These are phyloP conservation scores for Sporisorium exsertum DNA, from an alignment of 1,284 basidiomycete species.

Conservation along the genomic window DNA sequence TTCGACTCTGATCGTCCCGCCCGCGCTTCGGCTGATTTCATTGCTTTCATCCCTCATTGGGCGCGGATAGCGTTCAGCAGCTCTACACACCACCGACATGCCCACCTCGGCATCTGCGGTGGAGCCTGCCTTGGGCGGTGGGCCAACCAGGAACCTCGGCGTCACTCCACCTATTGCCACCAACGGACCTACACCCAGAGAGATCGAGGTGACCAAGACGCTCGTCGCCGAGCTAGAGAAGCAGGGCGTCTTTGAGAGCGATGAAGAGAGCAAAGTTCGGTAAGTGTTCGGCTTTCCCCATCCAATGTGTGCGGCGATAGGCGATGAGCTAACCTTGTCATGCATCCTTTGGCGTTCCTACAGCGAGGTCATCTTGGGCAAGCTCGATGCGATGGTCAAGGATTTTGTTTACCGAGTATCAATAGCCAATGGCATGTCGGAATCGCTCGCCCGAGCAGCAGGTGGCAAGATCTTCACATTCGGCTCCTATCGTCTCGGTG, in stretches of 20 bases:
- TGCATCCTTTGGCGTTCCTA: background rate
- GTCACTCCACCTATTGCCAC: conserved; percentile 87
- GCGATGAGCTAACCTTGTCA: conserved; percentile 5
- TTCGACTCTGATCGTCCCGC: background rate
- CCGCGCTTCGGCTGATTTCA: background rate
- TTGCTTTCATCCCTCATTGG: background rate
- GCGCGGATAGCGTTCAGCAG: conserved; percentile 13
- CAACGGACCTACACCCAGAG: conserved; percentile 63
- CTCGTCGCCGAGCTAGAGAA: conserved; percentile 88
- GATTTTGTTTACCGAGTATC: conserved; percentile 91
- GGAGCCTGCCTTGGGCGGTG: conserved; percentile 51
- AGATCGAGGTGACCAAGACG: conserved; percentile 77
- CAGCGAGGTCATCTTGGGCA: conserved; percentile 92
- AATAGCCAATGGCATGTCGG: conserved; percentile 83
- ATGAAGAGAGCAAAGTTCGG: conserved; percentile 89
- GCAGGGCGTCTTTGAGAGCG: conserved; percentile 89
- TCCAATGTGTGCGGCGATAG: no score
- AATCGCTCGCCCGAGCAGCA: conserved; percentile 83
- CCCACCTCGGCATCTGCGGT: conserved; percentile 47
- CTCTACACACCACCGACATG: conserved; percentile 18
- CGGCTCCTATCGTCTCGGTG: conserved; percentile 84
- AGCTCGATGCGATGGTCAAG: conserved; percentile 88
- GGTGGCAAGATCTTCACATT: conserved; percentile 99
- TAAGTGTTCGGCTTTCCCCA: no score
- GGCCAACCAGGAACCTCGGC: conserved; percentile 65